Base-by-base conservation (phyloP, 2,329 filamentous ascomycete genomes). In the Colletotrichum musicola region DNA sequence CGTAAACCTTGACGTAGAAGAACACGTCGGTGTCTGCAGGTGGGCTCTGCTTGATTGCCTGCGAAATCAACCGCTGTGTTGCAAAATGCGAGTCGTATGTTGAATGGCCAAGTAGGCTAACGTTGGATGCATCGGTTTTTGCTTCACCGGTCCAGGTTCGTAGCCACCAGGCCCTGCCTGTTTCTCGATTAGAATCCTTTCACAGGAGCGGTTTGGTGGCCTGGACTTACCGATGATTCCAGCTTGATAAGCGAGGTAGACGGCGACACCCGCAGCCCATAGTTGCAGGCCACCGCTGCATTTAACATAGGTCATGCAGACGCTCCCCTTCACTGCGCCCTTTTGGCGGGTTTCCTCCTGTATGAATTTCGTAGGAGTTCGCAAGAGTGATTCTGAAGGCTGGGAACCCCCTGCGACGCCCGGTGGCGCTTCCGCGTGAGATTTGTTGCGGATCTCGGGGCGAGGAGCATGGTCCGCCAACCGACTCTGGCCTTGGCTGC, bases 281-380 rank as follows among this genome's bases (percentile, higher is more conserved):
- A 88, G 88, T 12, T 81, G 75, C 71, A 83, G 81, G 7, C 90
- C 89, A 18, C 92, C 92, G 70, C 88, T 92, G 27, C 89, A 88
- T 13, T 83, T 83, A 13, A 95, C 78, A 74, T 94, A 95, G 0
- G 84, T 84, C 13, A 82, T 74, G 70, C 95, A 95, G 16, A 95
- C 85, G 6, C 83, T 82, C n/a, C 83, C 82, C 72, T 90, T 90
- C 25, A 95, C 88, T 4, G 89, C 86, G 1, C 93, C 93, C 59
- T 86, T 86, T 75, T 93, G 91, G 65, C 90, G 86, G n/a, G 81
- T 83, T 77, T 95, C 93, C 4, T 93, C 92, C 74, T 93, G 89
- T 25, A 92, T 87, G 72, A 94, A 95, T 77, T 93, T 84, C 80
- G 57, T 86, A 84, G 1, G 86, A 88, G 72, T 88, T 87, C 16